These are phyloP conservation scores for Ceratocystis colombiana DNA, from an alignment of 2,329 filamentous ascomycete species.

Conservation along the genomic window DNA sequence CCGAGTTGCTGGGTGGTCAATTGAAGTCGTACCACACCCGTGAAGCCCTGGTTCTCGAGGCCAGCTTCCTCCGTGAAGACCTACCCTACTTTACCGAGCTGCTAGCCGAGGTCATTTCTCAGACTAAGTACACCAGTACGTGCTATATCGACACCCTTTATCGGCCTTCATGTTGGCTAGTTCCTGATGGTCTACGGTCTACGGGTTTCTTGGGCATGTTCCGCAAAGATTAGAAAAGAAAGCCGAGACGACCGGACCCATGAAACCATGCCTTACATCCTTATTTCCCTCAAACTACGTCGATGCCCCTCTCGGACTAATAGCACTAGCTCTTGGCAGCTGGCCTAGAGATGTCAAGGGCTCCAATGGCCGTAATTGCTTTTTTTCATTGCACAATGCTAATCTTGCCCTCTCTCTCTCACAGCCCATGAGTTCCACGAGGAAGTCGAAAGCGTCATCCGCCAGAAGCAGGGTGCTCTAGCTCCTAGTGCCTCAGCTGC, in stretches of 20 bases:
- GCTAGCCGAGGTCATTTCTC: conserved; percentile 77
- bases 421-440: conserved; percentile 83
- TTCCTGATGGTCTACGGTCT: neutral
- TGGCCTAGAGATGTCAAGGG: neutral
- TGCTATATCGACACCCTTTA: conserved; percentile 26
- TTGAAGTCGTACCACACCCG: conserved; percentile 80
- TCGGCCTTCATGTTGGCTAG: neutral
- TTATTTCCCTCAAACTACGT: neutral
- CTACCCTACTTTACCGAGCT: conserved; percentile 97
- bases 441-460: conserved; percentile 68
- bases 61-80: conserved; percentile 90
- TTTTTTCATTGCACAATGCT: conserved; percentile 23
- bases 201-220: conserved; percentile 17
- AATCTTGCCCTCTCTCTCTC: conserved; percentile 23
- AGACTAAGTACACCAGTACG: conserved; percentile 76
- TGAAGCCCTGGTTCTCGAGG: conserved; percentile 83
- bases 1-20: conserved; percentile 88
- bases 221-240: conserved; percentile 21
- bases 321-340: neutral
- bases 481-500: conserved; percentile 53
- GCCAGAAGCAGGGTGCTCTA: conserved; percentile 65
- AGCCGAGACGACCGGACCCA: conserved; percentile 9
- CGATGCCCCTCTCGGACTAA: neutral
- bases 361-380: neutral
- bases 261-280: neutral